Evolutionary conservation across 345 rosid species (phyloP).

Genomic region (Citrus inodora): DNA sequence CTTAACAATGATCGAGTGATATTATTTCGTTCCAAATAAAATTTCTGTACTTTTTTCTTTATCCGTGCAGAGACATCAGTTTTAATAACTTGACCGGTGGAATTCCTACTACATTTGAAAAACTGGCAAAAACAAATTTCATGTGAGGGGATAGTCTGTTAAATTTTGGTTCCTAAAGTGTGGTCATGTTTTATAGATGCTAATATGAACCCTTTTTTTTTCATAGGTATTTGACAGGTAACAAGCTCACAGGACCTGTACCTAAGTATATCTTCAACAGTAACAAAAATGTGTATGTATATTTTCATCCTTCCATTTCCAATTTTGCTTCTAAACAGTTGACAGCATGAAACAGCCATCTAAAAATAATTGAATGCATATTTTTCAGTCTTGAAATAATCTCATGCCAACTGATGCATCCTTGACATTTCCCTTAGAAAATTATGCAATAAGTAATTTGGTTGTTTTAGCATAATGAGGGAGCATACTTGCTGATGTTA

Average conservation of each 20-base stretch:
- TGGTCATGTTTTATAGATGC: neutral
- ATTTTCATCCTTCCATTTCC: conserved; percentile 12
- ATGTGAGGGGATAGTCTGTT: conserved; percentile 44
- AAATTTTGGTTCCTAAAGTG: neutral
- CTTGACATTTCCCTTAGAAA: neutral
- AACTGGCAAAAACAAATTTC: conserved; percentile 55
- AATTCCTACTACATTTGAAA: conserved; percentile 56
- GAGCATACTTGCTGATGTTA: neutral
- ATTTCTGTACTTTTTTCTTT: conserved; percentile 3
- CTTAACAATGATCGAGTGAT: neutral
- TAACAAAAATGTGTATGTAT: conserved; percentile 66
- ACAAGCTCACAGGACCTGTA: conserved; percentile 61
- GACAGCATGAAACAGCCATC: neutral
- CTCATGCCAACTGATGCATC: neutral
- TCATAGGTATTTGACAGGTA: conserved; percentile 68
- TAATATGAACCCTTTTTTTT: neutral
- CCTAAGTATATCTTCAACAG: conserved; percentile 52
- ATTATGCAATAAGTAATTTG: neutral
- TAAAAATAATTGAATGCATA: neutral
- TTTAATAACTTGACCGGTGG: conserved; percentile 67
- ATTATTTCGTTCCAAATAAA: neutral
- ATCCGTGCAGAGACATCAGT: conserved; percentile 70
- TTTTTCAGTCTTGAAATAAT: neutral
- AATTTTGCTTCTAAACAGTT: neutral
- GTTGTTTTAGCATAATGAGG: neutral